These are phyloP conservation scores for Neofusicoccum laricinum DNA, from an alignment of 2,329 filamentous ascomycete genomes.

Conservation along the genomic window DNA sequence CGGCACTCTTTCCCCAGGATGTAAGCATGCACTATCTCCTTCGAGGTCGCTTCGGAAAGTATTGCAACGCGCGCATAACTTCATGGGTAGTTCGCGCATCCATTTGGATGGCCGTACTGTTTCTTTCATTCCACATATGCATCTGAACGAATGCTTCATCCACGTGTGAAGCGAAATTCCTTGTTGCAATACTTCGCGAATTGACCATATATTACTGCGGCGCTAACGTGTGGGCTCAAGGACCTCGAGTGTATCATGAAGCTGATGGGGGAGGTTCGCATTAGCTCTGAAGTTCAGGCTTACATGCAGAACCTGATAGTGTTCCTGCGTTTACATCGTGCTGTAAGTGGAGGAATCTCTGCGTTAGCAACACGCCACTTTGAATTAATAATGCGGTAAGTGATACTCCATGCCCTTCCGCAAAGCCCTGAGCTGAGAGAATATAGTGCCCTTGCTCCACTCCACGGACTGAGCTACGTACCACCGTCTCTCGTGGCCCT, in stretches of 20 bases:
- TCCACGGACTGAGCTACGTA: conserved; percentile 77
- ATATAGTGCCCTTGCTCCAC: conserved; percentile 65
- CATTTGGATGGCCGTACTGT: too few relatives aligned
- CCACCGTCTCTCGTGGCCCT: conserved; percentile 81
- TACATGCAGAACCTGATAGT: conserved; percentile 87
- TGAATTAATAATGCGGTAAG: conserved; percentile 60
- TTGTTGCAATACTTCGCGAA: too few relatives aligned
- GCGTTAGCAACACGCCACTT: conserved; percentile 78
- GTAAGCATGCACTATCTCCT: conserved; percentile 32
- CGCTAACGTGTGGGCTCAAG: conserved; percentile 21
- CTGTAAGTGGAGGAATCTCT: conserved; percentile 74
- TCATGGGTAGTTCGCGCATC: too few relatives aligned
- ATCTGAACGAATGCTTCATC: too few relatives aligned
- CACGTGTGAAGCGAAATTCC: too few relatives aligned
- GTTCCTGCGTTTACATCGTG: conserved; percentile 84
- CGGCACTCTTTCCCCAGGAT: conserved; percentile 42
- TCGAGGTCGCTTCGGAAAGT: too few relatives aligned
- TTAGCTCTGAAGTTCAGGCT: conserved; percentile 73
- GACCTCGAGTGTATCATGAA: conserved; percentile 59
- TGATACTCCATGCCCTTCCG: neutral
- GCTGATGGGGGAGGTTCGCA: conserved; percentile 57
- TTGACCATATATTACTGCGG: neutral
- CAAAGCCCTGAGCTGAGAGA: conserved; percentile 26
- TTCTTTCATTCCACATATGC: too few relatives aligned
- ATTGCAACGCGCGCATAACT: too few relatives aligned